Evolutionary conservation across 225 moss, liverwort and hornwort genomes (phyloP).

Genomic region (Pseudoscleropodium purum): DNA sequence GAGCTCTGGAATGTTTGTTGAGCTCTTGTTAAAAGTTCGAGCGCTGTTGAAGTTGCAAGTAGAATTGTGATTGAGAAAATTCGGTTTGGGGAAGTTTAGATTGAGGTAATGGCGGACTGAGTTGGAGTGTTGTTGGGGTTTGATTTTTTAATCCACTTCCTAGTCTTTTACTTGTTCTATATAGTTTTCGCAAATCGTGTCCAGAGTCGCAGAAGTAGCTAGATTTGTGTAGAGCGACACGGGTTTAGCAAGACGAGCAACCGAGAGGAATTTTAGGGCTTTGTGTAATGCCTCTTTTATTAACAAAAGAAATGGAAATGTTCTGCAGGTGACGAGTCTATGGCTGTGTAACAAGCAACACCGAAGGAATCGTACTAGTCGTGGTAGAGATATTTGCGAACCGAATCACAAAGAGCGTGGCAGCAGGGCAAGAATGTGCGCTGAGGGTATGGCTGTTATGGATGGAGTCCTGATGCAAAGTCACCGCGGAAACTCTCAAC

Average conservation of each 20-base stretch:
- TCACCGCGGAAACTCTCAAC: slow-evolving; percentile 4
- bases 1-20: neutral
- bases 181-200: neutral
- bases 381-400: neutral
- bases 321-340: slow-evolving; percentile 3
- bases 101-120: neutral
- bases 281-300: too few relatives aligned
- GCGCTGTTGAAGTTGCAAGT: neutral
- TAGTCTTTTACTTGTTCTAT: neutral
- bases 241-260: neutral
- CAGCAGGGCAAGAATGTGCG: slow-evolving; percentile 15
- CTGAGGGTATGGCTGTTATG: slow-evolving; percentile 17
- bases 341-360: neutral
- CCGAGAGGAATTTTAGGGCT: neutral
- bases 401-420: neutral
- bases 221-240: neutral
- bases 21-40: neutral
- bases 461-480: slow-evolving; percentile 31
- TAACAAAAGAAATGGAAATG: neutral
- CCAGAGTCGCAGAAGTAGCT: neutral
- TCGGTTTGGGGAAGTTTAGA: neutral
- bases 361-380: neutral
- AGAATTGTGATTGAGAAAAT: neutral
- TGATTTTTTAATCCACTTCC: neutral
- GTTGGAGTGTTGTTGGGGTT: neutral